A percentile compares a stretch with the other conserved stretches of the same genome.
Evolutionary conservation across 345 rosid species (phyloP).

Genomic region (Litchi chinensis): DNA sequence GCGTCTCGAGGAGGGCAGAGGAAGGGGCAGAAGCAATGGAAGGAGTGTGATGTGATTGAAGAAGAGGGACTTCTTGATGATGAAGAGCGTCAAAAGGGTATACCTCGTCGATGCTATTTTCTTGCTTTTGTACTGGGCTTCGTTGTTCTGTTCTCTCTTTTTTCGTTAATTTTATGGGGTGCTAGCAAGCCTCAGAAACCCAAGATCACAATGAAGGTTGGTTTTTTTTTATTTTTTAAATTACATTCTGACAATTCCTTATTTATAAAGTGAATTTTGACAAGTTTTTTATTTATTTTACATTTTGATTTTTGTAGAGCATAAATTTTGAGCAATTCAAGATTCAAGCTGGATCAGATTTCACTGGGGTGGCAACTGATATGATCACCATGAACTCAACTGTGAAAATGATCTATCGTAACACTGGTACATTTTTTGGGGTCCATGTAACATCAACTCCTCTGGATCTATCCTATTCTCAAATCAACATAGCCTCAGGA

Average conservation of each 20-base stretch:
- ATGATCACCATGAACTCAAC: constrained; percentile 89
- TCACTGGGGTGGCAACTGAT: constrained; percentile 82
- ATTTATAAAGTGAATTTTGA: neutral
- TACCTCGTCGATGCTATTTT: constrained; percentile 85
- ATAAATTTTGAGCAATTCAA: constrained; percentile 71
- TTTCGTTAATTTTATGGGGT: constrained; percentile 85
- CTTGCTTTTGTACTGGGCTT: constrained; percentile 78
- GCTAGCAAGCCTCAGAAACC: constrained; percentile 92
- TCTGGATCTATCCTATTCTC: constrained; percentile 64
- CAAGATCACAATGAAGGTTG: constrained; percentile 77
- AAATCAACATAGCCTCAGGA: constrained; percentile 78
- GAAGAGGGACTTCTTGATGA: constrained; percentile 95
- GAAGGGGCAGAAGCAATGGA: constrained; percentile 72
- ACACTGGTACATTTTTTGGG: constrained; percentile 94
- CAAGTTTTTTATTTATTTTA: constrained; percentile 6
- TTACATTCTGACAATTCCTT: neutral
- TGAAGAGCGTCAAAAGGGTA: constrained; percentile 61
- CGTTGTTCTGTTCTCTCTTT: constrained; percentile 78
- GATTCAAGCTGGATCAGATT: constrained; percentile 94
- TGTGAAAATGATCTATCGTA: constrained; percentile 67
- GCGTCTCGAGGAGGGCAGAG: constrained; percentile 44
- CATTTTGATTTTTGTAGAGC: constrained; percentile 45
- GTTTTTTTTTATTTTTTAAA: neutral
- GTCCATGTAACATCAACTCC: constrained; percentile 85
- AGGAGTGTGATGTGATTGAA: constrained; percentile 77